phyloP scores from a whole-genome alignment of 768 basidiomycete genomes.

The Podaxis mareebaensis region DNA sequence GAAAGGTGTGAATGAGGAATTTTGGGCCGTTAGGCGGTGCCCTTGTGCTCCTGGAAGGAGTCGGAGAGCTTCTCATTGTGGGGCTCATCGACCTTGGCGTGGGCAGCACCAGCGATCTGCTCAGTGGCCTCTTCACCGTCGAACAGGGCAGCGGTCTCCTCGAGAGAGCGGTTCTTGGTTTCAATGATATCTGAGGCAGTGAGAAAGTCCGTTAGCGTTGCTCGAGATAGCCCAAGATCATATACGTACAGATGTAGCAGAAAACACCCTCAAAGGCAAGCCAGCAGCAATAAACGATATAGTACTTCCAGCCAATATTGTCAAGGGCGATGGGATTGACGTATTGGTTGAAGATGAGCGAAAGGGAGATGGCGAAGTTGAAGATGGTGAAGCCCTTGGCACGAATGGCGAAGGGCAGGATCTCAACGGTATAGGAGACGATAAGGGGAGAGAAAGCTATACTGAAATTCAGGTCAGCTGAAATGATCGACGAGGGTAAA shows the following conservation, averaged over 20 bases:
- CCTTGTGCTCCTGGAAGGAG: conserved; percentile 31
- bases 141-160: conserved; percentile 82
- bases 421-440: conserved; percentile 86
- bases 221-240: conserved; percentile 1
- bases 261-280: conserved; percentile 65
- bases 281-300: conserved; percentile 75
- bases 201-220: conserved; percentile 9
- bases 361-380: conserved; percentile 73
- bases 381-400: conserved; percentile 86
- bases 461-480: conserved; percentile 28
- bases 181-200: conserved; percentile 51
- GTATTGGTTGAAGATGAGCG: conserved; percentile 90
- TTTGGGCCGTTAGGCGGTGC: conserved; percentile 24
- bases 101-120: conserved; percentile 34
- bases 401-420: conserved; percentile 79
- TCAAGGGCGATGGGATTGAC: conserved; percentile 79
- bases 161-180: conserved; percentile 72
- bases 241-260: conserved; percentile 51
- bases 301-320: conserved; percentile 73
- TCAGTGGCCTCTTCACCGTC: conserved; percentile 61
- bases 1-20: background rate
- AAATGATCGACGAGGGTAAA: background rate
- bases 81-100: conserved; percentile 23
- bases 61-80: conserved; percentile 36
- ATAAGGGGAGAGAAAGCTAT: conserved; percentile 86